Percentiles rank a stretch among this genome's conserved stretches.
phyloP scores from a whole-genome alignment of 2,329 filamentous ascomycete genomes.

The Xylaria sp. region DNA sequence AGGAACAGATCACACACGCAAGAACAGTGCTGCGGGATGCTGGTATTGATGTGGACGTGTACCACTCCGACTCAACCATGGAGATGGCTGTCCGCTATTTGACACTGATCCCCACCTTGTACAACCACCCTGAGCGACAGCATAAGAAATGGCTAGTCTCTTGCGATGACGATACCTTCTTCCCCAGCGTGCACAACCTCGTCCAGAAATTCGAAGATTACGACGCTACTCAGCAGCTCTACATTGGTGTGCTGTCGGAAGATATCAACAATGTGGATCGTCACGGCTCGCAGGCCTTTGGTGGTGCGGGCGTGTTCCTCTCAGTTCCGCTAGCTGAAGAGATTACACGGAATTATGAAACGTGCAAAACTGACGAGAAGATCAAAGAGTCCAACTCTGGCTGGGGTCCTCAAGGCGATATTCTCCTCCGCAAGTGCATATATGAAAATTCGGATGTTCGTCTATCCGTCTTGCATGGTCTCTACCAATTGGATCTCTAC shows the following conservation, averaged over 20 bases:
- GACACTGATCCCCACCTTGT: conserved; percentile 64
- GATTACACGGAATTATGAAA: conserved; percentile 57
- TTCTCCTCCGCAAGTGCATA: conserved; percentile 70
- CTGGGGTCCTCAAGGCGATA: conserved; percentile 70
- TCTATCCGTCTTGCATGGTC: conserved; percentile 65
- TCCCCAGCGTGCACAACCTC: conserved; percentile 67
- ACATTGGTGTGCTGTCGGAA: conserved; percentile 71
- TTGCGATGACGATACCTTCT: conserved; percentile 74
- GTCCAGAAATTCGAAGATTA: conserved; percentile 62
- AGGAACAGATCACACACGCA: conserved; percentile 62
- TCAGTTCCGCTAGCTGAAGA: conserved; percentile 61
- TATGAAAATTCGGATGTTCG: conserved; percentile 69
- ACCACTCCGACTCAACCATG: conserved; percentile 61
- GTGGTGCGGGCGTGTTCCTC: conserved; percentile 71
- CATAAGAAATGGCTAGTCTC: conserved; percentile 68
- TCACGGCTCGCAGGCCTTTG: conserved; percentile 72
- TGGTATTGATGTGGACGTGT: conserved; percentile 68
- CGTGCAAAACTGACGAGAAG: conserved; percentile 61
- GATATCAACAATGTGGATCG: conserved; percentile 68
- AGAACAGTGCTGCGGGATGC: conserved; percentile 57
- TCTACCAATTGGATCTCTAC: conserved; percentile 70
- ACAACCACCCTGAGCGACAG: conserved; percentile 60
- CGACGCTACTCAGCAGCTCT: conserved; percentile 63
- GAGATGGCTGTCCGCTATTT: conserved; percentile 70
- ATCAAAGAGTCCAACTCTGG: conserved; percentile 65